A percentile compares a stretch with the other conserved stretches of the same genome.
phyloP scores from a whole-genome alignment of 495 filamentous ascomycete genomes.

The Xylaria sp. region DNA sequence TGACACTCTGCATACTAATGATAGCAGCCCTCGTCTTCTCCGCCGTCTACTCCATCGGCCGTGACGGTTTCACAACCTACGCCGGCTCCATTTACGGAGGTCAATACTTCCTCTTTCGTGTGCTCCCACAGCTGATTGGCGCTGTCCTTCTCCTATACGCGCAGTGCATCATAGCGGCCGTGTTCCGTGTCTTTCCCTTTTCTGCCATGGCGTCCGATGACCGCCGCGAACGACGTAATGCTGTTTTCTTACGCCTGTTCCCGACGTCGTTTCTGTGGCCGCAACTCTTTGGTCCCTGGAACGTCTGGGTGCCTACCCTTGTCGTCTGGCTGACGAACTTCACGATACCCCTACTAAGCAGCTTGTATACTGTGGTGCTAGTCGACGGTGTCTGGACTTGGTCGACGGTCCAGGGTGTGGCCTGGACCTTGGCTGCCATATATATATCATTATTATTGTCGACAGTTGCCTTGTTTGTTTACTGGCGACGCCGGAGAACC shows the following conservation, averaged over 20 bases:
- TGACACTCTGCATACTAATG: slow-evolving; percentile 71
- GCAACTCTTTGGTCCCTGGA: slow-evolving; percentile 51
- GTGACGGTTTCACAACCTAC: slow-evolving; percentile 72
- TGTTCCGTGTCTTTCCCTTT: slow-evolving; percentile 82
- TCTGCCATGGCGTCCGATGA: slow-evolving; percentile 70
- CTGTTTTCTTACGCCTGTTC: slow-evolving; percentile 60
- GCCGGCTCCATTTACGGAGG: slow-evolving; percentile 64
- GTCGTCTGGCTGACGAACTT: slow-evolving; percentile 55
- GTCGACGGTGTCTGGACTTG: slow-evolving; percentile 69
- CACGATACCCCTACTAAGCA: slow-evolving; percentile 55
- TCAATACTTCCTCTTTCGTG: slow-evolving; percentile 86
- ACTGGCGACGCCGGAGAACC: slow-evolving; percentile 61
- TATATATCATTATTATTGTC: slow-evolving; percentile 72
- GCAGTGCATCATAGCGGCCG: slow-evolving; percentile 73
- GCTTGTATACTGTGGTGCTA: slow-evolving; percentile 54
- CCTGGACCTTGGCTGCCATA: slow-evolving; percentile 77
- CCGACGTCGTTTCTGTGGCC: slow-evolving; percentile 59
- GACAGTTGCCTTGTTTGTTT: slow-evolving; percentile 57
- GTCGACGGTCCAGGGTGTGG: slow-evolving; percentile 75
- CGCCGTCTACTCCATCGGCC: slow-evolving; percentile 71
- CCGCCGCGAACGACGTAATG: slow-evolving; percentile 53
- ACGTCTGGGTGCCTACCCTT: slow-evolving; percentile 52
- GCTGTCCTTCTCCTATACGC: slow-evolving; percentile 75
- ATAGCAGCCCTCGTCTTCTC: slow-evolving; percentile 73
- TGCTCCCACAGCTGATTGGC: slow-evolving; percentile 80